Evolutionary conservation across 2,329 filamentous ascomycete species (phyloP), one percentile per base, ranked within the genome.

Genomic region (Ophiocordyceps camponoti-floridani): DNA sequence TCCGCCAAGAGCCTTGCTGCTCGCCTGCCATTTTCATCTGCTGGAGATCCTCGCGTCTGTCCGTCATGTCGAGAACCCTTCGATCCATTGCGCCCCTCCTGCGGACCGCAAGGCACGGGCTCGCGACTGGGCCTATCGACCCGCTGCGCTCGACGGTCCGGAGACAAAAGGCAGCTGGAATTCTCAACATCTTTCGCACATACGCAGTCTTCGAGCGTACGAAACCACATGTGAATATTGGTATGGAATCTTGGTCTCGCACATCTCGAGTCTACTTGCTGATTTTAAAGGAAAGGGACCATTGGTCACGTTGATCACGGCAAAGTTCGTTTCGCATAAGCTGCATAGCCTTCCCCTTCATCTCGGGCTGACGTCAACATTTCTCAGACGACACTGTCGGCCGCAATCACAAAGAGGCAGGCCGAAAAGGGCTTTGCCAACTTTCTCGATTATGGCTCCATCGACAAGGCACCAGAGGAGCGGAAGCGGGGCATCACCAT

Each of bases 401-500:
- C 91, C 52, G 91, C 91, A 61, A 98, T 98, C 71, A 98, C 91
- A 59, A 98, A 98, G 75, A 78, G 89, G 63, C 91, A 96, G 68
- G 79, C 91, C 55, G 84, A 89, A 61, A 95, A 95, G 73, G 89
- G 91, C 51, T 72, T 85, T 57, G 91, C 91, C 62, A 87, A 70
- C 69, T 98, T 91, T 73, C 82, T 96, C 62, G 91, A 96, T 46
- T 98, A 98, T 75, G 87, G 85, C 62, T 72, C 91, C 60, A 98
- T 98, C 63, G 91, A 98, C 73, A 98, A 96, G 73, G 91, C 91
- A 45, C 91, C 91, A 53, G 91, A 98, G 70, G 91, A 98, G 77
- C 84, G 91, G 62, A 96, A 96, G 77, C 89, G 91, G 77, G 91
- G 91, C 81, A 98, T 98, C 69, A 98, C 91, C 63, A 98, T 98